Conservation (phyloP, 305 asterid genomes). For the Ajuga reptans region DNA sequence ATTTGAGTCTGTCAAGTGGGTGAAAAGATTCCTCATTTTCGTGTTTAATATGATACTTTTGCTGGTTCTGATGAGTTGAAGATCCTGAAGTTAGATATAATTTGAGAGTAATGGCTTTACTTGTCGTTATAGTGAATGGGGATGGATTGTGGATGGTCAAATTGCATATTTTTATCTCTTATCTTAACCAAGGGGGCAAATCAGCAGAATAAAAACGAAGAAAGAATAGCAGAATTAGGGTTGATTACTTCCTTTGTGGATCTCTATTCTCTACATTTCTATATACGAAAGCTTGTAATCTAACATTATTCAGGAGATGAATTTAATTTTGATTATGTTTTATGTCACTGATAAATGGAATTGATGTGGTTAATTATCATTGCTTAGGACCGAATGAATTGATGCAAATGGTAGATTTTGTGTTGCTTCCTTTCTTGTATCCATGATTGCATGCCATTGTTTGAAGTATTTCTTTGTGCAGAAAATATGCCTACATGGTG, state of each 20-base stretch:
- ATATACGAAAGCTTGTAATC: neutral
- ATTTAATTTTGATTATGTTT: neutral
- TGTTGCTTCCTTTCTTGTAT: slow-evolving; percentile 3
- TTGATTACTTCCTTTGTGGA: slow-evolving; percentile 8
- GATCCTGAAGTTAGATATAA: slow-evolving; percentile 21
- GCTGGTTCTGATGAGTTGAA: slow-evolving; percentile 24
- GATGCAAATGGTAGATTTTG: slow-evolving; percentile 2
- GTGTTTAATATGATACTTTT: slow-evolving; percentile 11
- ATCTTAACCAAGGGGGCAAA: neutral
- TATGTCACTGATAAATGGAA: slow-evolving; percentile 1
- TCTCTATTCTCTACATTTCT: slow-evolving; percentile 3
- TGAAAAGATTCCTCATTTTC: slow-evolving; percentile 20
- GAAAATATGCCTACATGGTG: slow-evolving; percentile 94
- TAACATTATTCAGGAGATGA: neutral
- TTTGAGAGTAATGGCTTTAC: slow-evolving; percentile 6
- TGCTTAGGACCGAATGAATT: neutral
- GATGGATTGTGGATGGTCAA: slow-evolving; percentile 11
- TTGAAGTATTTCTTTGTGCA: slow-evolving; percentile 22
- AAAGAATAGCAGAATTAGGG: slow-evolving; percentile 8
- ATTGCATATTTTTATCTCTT: slow-evolving; percentile 2
- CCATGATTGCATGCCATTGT: neutral
- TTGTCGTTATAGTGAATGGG: slow-evolving; percentile 19
- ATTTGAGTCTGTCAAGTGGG: slow-evolving; percentile 13
- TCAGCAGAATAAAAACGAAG: neutral
- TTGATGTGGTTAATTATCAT: neutral